Base-by-base conservation (phyloP, 208 protist species). In the Balamuthia mandrillaris region DNA sequence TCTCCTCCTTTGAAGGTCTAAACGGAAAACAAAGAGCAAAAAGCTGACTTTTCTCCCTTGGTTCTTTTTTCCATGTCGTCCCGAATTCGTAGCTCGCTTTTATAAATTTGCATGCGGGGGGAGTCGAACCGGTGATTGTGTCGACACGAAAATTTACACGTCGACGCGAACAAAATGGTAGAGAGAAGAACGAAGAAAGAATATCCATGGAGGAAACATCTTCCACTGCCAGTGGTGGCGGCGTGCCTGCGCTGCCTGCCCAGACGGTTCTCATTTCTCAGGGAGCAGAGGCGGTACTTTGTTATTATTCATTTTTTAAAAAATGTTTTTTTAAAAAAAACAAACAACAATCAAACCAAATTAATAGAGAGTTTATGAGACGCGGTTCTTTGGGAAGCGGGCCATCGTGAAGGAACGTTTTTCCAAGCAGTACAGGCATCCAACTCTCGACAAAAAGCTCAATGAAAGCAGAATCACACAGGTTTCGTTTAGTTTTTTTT, bases 1-100 rank as follows among this genome's bases (percentile, higher is more conserved):
- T 95, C 94, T 5, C 93, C 94, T 37, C 95, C 95, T 44, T 33
- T 95, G 31, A n/a, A n/a, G n/a, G n/a, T n/a, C n/a, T n/a, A n/a
- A n/a, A n/a, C n/a, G n/a, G n/a, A n/a, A n/a, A n/a, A n/a, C n/a
- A n/a, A n/a, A n/a, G n/a, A n/a, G n/a, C n/a, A n/a, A n/a, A n/a
- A n/a, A n/a, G n/a, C n/a, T n/a, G n/a, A n/a, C n/a, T n/a, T n/a
- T n/a, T n/a, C n/a, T n/a, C n/a, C n/a, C n/a, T n/a, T n/a, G n/a
- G n/a, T n/a, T n/a, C n/a, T n/a, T n/a, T n/a, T n/a, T n/a, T n/a
- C n/a, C n/a, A n/a, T n/a, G n/a, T n/a, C n/a, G n/a, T n/a, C n/a
- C n/a, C n/a, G n/a, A n/a, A n/a, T n/a, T n/a, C n/a, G n/a, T n/a
- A n/a, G n/a, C n/a, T n/a, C n/a, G n/a, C n/a, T n/a, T n/a, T n/a